A percentile compares a stretch with the other conserved stretches of the same genome.
These are phyloP conservation scores for Ganoderma leucocontextum DNA, from an alignment of 1,284 basidiomycete species.

Conservation along the genomic window DNA sequence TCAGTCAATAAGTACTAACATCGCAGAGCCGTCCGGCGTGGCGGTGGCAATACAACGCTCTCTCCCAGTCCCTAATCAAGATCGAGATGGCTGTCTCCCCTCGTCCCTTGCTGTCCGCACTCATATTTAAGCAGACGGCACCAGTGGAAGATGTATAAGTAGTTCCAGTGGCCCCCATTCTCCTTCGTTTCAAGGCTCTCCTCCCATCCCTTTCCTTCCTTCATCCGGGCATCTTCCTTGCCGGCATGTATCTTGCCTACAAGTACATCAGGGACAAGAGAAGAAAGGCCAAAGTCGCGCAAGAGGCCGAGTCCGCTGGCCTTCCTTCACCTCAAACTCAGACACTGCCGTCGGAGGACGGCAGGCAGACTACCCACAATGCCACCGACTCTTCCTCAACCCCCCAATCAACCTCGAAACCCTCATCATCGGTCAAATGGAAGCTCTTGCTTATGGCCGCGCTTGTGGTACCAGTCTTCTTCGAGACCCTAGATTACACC, in stretches of 20 bases:
- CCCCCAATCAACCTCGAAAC: neutral
- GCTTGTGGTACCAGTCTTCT: constrained; percentile 40
- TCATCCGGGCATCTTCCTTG: neutral
- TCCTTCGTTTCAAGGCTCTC: neutral
- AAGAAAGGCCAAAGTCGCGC: constrained; percentile 26
- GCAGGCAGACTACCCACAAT: neutral
- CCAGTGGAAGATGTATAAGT: neutral
- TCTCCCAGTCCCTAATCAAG: constrained; percentile 4
- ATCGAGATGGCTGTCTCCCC: neutral
- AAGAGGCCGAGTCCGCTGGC: constrained; percentile 13
- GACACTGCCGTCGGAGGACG: neutral
- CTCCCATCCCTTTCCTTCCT: neutral
- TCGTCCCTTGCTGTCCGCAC: neutral
- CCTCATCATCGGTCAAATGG: constrained; percentile 26
- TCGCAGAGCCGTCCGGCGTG: neutral
- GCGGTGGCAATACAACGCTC: constrained; percentile 5
- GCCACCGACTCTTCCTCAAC: neutral
- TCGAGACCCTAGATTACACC: constrained; percentile 52
- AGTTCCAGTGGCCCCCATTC: neutral
- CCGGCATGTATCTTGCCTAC: constrained; percentile 29
- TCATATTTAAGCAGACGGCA: constrained; percentile 10
- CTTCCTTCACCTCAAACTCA: neutral
- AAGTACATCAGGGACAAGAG: constrained; percentile 30
- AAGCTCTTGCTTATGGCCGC: constrained; percentile 37
- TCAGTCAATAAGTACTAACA: neutral